Evolutionary conservation across 2,329 filamentous ascomycete species (phyloP).

Genomic region (Talaromyces sp.): DNA sequence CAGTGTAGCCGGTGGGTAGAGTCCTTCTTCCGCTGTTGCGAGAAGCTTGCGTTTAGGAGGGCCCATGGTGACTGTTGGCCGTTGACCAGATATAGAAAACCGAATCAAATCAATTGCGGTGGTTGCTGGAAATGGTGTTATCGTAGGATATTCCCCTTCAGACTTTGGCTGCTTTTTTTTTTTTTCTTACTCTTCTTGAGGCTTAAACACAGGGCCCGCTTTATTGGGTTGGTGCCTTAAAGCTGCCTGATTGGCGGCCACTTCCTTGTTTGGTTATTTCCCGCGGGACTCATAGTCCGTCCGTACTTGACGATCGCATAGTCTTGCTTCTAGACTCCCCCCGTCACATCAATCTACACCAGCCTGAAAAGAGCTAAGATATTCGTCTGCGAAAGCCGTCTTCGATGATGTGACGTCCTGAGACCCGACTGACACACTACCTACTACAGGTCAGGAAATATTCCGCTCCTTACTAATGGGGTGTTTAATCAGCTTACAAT

Average conservation of each 20-base stretch:
- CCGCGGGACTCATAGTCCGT: background rate
- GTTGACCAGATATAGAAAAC: background rate
- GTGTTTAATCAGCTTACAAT: background rate
- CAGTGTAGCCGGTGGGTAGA: slow-evolving; percentile 56
- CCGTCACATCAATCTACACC: background rate
- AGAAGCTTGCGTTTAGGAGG: slow-evolving; percentile 73
- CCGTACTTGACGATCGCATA: background rate
- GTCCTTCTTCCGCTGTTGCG: slow-evolving; percentile 70
- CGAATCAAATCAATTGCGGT: background rate
- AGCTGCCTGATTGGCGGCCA: slow-evolving; percentile 1
- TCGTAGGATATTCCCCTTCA: background rate
- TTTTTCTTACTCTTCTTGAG: background rate
- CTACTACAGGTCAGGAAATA: background rate
- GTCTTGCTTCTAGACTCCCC: background rate
- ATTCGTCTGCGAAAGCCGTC: background rate
- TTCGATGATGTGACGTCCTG: background rate
- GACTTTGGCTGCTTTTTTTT: background rate
- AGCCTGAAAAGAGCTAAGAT: background rate
- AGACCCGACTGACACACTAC: background rate
- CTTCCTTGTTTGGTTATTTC: slow-evolving; percentile 6
- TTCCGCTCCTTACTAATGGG: background rate
- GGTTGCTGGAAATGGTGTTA: background rate
- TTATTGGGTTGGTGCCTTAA: background rate
- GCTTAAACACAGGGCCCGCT: background rate
- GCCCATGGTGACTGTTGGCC: slow-evolving; percentile 51